Percentiles rank a stretch among this genome's conserved stretches.
These are phyloP conservation scores for Peronosclerospora sorghi DNA, from an alignment of 352 stramenopile genomes.

Conservation along the genomic window DNA sequence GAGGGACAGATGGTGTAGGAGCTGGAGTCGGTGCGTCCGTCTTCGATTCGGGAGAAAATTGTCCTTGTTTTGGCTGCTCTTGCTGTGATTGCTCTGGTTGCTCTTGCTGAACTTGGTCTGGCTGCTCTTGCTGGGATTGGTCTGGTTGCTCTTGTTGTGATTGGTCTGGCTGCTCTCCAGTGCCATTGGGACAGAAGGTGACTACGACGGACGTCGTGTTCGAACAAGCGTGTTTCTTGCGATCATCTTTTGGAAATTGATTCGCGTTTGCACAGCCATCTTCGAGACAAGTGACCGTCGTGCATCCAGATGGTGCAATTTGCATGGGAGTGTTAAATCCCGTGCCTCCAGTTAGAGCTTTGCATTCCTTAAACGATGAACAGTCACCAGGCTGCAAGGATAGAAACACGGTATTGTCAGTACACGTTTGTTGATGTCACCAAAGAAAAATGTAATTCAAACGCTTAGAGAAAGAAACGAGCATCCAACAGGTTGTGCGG, in stretches of 20 bases:
- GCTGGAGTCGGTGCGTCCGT: no score
- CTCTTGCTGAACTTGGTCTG: no score
- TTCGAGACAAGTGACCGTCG: conserved; percentile 34
- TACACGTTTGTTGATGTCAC: no score
- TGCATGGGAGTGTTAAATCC: conserved; percentile 63
- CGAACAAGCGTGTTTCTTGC: conserved; percentile 41
- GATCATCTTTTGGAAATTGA: conserved; percentile 40
- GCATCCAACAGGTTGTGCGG: conserved; percentile 66
- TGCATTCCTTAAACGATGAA: conserved; percentile 41
- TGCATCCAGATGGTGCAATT: conserved; percentile 35
- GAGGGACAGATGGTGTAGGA: no score
- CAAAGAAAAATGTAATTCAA: conserved; percentile 17
- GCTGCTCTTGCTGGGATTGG: neutral
- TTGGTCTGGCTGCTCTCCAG: conserved; percentile 1
- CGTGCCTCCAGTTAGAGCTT: conserved; percentile 31
- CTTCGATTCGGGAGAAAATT: no score
- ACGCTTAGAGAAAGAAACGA: conserved; percentile 31
- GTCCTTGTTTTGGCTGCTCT: no score
- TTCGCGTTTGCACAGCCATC: conserved; percentile 54
- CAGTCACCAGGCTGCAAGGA: conserved; percentile 32
- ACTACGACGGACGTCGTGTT: conserved; percentile 25
- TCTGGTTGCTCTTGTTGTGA: conserved; percentile 1
- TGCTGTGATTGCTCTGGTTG: no score
- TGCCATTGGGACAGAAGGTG: conserved; percentile 34
- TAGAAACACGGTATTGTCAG: no score